Conservation (phyloP, 2,329 filamentous ascomycete species). For the Venturia carpophila region DNA sequence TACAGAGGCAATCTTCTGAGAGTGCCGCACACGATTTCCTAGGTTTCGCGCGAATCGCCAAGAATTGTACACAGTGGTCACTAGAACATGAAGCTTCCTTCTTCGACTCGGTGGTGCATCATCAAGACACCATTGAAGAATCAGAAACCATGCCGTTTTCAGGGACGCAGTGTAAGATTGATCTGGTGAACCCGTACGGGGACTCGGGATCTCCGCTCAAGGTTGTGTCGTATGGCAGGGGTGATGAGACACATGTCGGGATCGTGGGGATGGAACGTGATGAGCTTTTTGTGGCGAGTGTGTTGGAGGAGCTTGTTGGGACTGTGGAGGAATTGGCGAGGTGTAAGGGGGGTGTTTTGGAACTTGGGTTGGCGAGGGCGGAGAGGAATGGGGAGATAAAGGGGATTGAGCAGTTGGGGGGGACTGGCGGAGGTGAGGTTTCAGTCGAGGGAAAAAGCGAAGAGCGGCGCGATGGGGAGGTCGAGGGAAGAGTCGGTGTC, state of each 20-base stretch:
- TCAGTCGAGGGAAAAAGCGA: no score
- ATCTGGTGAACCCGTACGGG: constrained; percentile 49
- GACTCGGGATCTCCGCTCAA: constrained; percentile 44
- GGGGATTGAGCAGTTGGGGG: neutral
- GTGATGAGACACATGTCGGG: constrained; percentile 47
- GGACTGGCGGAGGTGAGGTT: neutral
- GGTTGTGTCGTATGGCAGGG: constrained; percentile 52
- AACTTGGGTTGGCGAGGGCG: neutral
- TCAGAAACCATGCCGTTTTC: constrained; percentile 48
- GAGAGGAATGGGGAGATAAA: neutral
- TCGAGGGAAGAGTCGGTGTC: no score
- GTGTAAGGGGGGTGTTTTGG: neutral
- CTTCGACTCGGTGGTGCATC: constrained; percentile 35
- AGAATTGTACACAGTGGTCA: constrained; percentile 30
- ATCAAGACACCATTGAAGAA: constrained; percentile 41
- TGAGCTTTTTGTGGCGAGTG: constrained; percentile 11
- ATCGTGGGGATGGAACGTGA: constrained; percentile 48
- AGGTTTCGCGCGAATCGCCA: constrained; percentile 31
- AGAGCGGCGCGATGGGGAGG: neutral
- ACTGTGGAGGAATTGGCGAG: constrained; percentile 13
- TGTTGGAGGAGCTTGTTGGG: constrained; percentile 15
- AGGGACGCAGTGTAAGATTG: constrained; percentile 32
- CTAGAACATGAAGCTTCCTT: constrained; percentile 22
- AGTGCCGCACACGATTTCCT: constrained; percentile 31
- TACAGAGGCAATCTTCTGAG: constrained; percentile 31